Evolutionary conservation across 495 filamentous ascomycete species (phyloP).

Genomic region (Aspergillus bridgeri): DNA sequence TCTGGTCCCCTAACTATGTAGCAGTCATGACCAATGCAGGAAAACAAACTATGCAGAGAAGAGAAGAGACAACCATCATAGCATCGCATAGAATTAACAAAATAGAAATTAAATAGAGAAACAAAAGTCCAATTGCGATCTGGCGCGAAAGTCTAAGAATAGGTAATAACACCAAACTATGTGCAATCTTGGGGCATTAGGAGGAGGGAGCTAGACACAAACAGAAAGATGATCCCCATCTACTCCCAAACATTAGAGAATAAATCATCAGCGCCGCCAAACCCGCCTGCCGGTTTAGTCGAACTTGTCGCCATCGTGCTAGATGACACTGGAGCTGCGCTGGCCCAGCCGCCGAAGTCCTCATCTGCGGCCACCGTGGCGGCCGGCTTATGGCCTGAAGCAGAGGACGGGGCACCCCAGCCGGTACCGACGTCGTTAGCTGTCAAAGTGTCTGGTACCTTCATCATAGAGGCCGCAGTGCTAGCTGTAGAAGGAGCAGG

Average conservation of each 20-base stretch:
- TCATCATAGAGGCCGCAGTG: slow-evolving; percentile 41
- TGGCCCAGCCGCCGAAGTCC: slow-evolving; percentile 92
- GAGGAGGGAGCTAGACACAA: slow-evolving; percentile 4
- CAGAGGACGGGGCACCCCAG: slow-evolving; percentile 46
- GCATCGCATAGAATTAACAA: neutral
- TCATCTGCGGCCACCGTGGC: slow-evolving; percentile 78
- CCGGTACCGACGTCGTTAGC: slow-evolving; percentile 49
- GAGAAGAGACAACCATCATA: neutral
- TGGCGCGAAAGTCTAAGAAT: slow-evolving; percentile 13
- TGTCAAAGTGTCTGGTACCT: slow-evolving; percentile 44
- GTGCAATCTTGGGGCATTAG: slow-evolving; percentile 8
- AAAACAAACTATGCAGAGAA: neutral
- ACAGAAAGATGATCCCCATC: slow-evolving; percentile 10
- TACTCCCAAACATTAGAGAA: slow-evolving; percentile 94
- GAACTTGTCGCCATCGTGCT: slow-evolving; percentile 33
- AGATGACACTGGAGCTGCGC: slow-evolving; percentile 54
- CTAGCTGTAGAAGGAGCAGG: slow-evolving; percentile 15
- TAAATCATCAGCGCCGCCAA: slow-evolving; percentile 73
- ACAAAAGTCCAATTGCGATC: slow-evolving; percentile 4
- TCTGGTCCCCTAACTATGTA: neutral
- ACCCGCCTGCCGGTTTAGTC: slow-evolving; percentile 55
- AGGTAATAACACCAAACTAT: slow-evolving; percentile 11
- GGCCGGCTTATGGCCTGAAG: slow-evolving; percentile 37
- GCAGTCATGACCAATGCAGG: neutral
- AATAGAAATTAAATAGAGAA: neutral